A percentile compares a stretch with the other conserved stretches of the same genome.
Evolutionary conservation across 345 rosid species (phyloP).

Genomic region (Limnanthes douglasii): DNA sequence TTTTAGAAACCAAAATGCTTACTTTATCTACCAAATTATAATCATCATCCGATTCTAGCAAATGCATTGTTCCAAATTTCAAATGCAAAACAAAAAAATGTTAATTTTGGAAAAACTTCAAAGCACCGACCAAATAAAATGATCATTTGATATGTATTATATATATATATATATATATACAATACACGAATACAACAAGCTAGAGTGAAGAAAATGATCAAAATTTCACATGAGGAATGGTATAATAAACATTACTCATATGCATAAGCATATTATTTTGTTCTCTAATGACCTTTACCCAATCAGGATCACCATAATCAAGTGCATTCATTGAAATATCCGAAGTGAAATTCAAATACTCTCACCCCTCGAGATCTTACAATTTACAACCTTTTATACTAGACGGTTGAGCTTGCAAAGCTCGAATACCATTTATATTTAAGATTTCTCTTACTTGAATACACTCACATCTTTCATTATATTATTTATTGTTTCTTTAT

Average conservation of each 20-base stretch:
- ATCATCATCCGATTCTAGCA: not conserved
- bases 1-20: no score
- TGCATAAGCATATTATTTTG: slow-evolving; percentile 63
- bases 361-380: slow-evolving; percentile 60
- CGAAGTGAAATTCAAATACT: slow-evolving; percentile 59
- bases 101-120: not conserved
- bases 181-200: not conserved
- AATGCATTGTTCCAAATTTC: no score
- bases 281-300: slow-evolving; percentile 51
- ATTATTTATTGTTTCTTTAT: slow-evolving; percentile 19
- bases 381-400: slow-evolving; percentile 70
- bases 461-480: slow-evolving; percentile 16
- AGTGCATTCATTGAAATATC: slow-evolving; percentile 81
- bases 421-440: no score
- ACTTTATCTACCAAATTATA: not conserved
- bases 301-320: slow-evolving; percentile 73
- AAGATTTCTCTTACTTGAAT: slow-evolving; percentile 19
- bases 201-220: not conserved
- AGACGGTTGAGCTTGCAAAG: no score
- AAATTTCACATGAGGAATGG: slow-evolving; percentile 52
- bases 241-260: slow-evolving; percentile 61
- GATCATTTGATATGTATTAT: no score
- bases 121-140: not conserved
- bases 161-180: no score
- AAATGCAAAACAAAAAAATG: no score